Percentiles rank a stretch among this genome's conserved stretches.
Conservation (phyloP, 2,329 filamentous ascomycete species). For the Pseudogymnoascus sp. region DNA sequence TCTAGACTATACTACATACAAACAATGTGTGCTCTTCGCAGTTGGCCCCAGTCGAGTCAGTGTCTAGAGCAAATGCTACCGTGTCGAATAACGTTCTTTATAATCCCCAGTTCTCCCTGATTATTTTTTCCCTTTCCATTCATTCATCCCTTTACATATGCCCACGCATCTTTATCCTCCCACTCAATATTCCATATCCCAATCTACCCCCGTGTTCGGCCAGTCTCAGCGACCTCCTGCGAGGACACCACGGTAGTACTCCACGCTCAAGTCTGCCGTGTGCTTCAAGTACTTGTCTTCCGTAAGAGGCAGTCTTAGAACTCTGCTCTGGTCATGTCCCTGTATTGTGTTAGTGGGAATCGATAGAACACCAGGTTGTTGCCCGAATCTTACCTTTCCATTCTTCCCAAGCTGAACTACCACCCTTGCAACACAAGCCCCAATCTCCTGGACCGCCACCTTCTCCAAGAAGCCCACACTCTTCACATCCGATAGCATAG, state of each 20-base stretch:
- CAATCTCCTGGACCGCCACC: conserved; percentile 77
- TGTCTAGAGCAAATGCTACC: not conserved
- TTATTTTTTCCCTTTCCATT: conserved; percentile 3
- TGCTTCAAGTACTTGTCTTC: conserved; percentile 65
- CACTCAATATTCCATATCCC: not conserved
- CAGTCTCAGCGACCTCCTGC: conserved; percentile 12
- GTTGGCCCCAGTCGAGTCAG: not conserved
- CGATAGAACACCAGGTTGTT: not conserved
- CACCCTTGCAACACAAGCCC: conserved; percentile 59
- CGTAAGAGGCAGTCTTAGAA: conserved; percentile 57
- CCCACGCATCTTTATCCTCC: conserved; percentile 5
- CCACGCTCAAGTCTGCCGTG: conserved; percentile 59
- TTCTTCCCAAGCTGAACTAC: conserved; percentile 47
- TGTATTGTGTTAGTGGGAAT: conserved; percentile 22
- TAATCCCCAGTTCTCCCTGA: not conserved
- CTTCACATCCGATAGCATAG: conserved; percentile 32
- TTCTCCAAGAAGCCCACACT: conserved; percentile 43
- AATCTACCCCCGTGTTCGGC: not conserved
- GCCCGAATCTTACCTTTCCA: conserved; percentile 42
- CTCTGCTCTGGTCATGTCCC: conserved; percentile 36
- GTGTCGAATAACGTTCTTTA: conserved; percentile 2
- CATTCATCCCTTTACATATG: conserved; percentile 6
- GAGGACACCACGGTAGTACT: conserved; percentile 45
- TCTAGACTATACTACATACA: conserved; percentile 8
- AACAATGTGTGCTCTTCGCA: not conserved